Conservation (phyloP, 208 protist species). For the Trichomonas vaginalis region DNA sequence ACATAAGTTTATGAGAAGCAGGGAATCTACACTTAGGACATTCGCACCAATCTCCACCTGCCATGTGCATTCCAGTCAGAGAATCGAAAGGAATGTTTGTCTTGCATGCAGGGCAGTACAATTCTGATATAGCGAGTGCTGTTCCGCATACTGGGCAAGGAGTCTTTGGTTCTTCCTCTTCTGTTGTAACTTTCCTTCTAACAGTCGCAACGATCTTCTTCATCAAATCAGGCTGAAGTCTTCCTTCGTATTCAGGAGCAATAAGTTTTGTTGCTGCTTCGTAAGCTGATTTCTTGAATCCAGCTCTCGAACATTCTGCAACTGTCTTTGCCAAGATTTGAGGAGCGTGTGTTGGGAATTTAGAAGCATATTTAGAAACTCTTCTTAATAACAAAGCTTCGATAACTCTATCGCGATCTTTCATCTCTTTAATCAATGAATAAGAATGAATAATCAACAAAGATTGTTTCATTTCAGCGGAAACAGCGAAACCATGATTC, state of each 20-base stretch:
- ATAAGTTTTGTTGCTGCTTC: background rate
- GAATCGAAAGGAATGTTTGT: background rate
- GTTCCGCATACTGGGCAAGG: background rate
- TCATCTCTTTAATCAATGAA: background rate
- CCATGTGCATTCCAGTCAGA: background rate
- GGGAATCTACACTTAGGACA: background rate
- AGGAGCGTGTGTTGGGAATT: background rate
- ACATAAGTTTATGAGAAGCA: background rate
- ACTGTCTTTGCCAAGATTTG: background rate
- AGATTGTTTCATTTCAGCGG: background rate
- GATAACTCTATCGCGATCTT: background rate
- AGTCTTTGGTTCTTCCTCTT: background rate
- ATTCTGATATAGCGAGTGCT: background rate
- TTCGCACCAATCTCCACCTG: background rate
- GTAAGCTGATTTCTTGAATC: background rate
- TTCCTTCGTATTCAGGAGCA: background rate
- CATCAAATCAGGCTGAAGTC: background rate
- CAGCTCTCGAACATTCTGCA: background rate
- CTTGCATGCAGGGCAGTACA: background rate
- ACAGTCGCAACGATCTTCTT: background rate
- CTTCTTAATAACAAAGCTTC: background rate
- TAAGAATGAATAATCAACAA: conserved; percentile 2
- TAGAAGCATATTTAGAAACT: background rate
- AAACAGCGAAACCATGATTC: background rate
- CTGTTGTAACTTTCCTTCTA: background rate